A percentile compares a stretch with the other conserved stretches of the same genome.
Conservation (phyloP, 768 basidiomycete genomes). For the Floccularia luteovirens region DNA sequence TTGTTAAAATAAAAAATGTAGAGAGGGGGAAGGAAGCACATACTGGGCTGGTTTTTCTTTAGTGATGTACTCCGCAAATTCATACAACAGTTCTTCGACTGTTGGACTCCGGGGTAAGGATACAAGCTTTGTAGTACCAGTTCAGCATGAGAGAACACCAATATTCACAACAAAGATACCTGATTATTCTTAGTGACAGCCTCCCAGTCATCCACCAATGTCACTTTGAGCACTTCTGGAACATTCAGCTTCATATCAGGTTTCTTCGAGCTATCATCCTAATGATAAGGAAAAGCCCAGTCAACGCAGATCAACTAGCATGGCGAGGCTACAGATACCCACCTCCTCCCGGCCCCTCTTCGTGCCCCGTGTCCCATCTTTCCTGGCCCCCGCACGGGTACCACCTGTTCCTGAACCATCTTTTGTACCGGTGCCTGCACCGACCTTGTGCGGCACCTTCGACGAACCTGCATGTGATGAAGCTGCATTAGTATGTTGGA, state of each 20-base stretch:
- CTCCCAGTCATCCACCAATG: conserved; percentile 97
- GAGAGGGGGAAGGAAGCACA: conserved; percentile 9
- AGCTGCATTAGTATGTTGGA: conserved; percentile 30
- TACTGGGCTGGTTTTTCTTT: conserved; percentile 41
- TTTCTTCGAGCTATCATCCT: conserved; percentile 74
- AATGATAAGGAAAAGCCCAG: not conserved
- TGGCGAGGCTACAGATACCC: conserved; percentile 12
- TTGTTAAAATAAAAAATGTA: too few relatives aligned
- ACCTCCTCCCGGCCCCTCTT: conserved; percentile 75
- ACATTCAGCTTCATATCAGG: conserved; percentile 88
- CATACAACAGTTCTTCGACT: conserved; percentile 67
- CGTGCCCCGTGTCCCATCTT: conserved; percentile 59
- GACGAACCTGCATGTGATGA: conserved; percentile 14
- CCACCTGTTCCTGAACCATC: conserved; percentile 22
- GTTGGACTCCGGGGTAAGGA: conserved; percentile 74
- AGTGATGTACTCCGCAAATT: conserved; percentile 65
- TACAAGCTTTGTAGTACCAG: conserved; percentile 58
- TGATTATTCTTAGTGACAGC: conserved; percentile 91
- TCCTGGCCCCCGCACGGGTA: conserved; percentile 30
- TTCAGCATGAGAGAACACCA: not conserved
- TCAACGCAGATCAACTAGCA: not conserved
- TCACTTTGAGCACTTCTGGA: conserved; percentile 83
- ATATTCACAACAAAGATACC: conserved; percentile 43
- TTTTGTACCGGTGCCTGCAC: conserved; percentile 9
- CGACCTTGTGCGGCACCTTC: conserved; percentile 14